Conservation (phyloP, 305 asterid species). For the Solanum hybrid region DNA sequence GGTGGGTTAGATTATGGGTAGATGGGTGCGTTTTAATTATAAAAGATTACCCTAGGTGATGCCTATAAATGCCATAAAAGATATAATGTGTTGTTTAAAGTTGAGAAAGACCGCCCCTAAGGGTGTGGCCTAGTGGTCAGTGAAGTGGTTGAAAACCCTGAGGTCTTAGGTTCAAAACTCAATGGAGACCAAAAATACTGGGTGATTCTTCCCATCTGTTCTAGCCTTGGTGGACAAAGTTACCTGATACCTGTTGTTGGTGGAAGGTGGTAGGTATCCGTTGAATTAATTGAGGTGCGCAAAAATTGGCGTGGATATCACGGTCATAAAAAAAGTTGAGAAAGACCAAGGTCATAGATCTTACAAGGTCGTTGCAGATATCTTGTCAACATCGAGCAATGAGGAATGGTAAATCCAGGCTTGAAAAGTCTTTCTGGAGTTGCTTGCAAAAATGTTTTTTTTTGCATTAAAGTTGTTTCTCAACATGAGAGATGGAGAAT, state of each 20-base stretch:
- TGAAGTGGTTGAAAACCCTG: not conserved
- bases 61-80: not conserved
- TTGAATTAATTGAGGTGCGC: not conserved
- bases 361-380: not conserved
- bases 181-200: not conserved
- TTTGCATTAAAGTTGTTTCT: not conserved
- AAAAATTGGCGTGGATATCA: not conserved
- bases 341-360: not conserved
- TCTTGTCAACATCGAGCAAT: not conserved
- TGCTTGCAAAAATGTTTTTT: not conserved
- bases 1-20: not conserved
- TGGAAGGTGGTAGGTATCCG: not conserved
- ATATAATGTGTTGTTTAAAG: not conserved
- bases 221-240: not conserved
- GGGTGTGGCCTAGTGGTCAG: not conserved
- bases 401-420: not conserved
- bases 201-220: not conserved
- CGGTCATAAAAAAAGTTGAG: not conserved
- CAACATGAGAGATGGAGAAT: not conserved
- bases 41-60: not conserved
- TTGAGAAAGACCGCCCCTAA: not conserved
- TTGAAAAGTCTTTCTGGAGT: not conserved
- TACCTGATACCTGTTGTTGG: not conserved
- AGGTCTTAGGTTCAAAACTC: not conserved
- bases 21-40: not conserved